Base-by-base conservation (phyloP, 176 grass and related monocot species). In the Carex myosuroides region DNA sequence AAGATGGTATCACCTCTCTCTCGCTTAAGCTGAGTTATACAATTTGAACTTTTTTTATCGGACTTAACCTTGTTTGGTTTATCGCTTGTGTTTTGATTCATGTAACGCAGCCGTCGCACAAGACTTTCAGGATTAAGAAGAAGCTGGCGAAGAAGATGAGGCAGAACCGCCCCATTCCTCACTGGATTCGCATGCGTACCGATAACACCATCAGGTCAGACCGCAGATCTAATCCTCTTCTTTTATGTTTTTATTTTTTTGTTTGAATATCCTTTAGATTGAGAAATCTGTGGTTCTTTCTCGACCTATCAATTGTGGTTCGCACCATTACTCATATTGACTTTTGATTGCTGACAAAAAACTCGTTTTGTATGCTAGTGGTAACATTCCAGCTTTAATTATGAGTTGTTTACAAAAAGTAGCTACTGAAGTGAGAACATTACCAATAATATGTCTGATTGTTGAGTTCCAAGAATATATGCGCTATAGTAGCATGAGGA, bases 61-160 rank as follows among this genome's bases (percentile, higher is more conserved):
- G 3, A 21, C 60, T 57, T 87, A 17, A 18, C 66, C 37, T 88
- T 70, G 7, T 84, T 86, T 48, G 7, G 12, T 84, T 84, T 29
- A 1, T 56, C 10, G 55, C 3, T 63, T 55, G 82, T 59, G 69
- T 48, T 55, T 77, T 77, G 5, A 1, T 39, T 82, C 29, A 44
- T 52, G 5, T 0, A 20, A 1, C 42, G 60, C 86, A 87, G 86
- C 85, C 85, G 79, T 87, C 85, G 21, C 79, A 87, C 85, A 87
- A 87, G 85, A 83, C 85, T 4, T 87, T 87, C 22, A 57, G 32
- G 63, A 87, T 87, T 10, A 87, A 87, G 85, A 83, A 87, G 79
- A 87, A 87, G 79, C 55, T 87, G 8, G 85, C 85, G 21, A 87
- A 87, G 85, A 87, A 87, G 85, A 87, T 87, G 85, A 79, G 85